phyloP scores from a whole-genome alignment of 371 early-diverging fungal species.

The Syncephalastrum sp. region DNA sequence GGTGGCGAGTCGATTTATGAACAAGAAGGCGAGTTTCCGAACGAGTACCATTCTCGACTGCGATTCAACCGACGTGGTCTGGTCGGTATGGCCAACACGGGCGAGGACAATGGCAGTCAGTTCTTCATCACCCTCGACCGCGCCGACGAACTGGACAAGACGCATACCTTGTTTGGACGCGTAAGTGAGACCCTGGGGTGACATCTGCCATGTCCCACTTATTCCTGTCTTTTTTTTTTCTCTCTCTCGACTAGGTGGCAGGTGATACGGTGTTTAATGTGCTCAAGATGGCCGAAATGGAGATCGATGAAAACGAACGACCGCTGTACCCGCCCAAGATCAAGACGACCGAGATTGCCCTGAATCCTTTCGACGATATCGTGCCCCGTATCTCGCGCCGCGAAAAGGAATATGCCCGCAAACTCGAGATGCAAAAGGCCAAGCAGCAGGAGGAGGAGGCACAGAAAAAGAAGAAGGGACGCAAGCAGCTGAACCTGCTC shows the following conservation, averaged over 20 bases:
- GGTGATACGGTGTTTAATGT: conserved; percentile 92
- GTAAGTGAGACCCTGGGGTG: conserved; percentile 31
- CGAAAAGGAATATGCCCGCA: conserved; percentile 45
- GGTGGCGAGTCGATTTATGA: conserved; percentile 93
- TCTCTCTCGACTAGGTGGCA: conserved; percentile 56
- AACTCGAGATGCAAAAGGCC: conserved; percentile 29
- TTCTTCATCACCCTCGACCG: conserved; percentile 93
- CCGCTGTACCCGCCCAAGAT: conserved; percentile 82
- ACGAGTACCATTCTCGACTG: conserved; percentile 91
- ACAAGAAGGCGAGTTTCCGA: conserved; percentile 68
- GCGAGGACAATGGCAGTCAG: conserved; percentile 80
- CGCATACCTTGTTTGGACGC: conserved; percentile 92
- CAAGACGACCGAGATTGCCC: conserved; percentile 63
- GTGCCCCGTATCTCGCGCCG: conserved; percentile 72
- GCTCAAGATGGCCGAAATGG: conserved; percentile 82
- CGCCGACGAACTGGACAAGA: conserved; percentile 81
- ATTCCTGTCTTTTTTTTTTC: too few species aligned
- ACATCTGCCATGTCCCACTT: too few species aligned
- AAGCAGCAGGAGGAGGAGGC: conserved; percentile 26
- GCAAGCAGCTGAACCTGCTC: conserved; percentile 73
- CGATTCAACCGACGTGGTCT: conserved; percentile 87
- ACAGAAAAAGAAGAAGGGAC: conserved; percentile 53
- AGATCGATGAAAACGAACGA: conserved; percentile 75
- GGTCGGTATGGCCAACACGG: conserved; percentile 90
- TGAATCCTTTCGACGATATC: conserved; percentile 94